These are phyloP conservation scores for Phalaenopsis hybrid DNA, from an alignment of 116 monocot genomes.

Conservation along the genomic window DNA sequence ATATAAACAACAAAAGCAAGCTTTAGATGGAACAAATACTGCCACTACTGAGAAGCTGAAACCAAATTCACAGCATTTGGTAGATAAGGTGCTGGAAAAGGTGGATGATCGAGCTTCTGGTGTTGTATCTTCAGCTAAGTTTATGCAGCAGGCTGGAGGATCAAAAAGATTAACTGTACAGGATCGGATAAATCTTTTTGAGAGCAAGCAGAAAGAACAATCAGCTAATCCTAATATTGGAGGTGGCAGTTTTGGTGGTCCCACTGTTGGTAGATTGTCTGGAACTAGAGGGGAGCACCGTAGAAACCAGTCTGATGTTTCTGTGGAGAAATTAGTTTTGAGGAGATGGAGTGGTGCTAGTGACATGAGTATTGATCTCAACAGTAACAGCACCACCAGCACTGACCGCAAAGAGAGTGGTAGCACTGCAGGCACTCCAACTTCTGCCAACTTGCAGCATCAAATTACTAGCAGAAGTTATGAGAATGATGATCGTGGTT, in stretches of 20 bases:
- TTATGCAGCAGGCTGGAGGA: conserved; percentile 18
- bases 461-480: conserved; percentile 23
- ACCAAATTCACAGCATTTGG: neutral
- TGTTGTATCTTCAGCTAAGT: conserved; percentile 16
- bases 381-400: conserved; percentile 31
- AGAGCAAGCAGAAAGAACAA: conserved; percentile 84
- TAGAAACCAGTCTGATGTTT: conserved; percentile 66
- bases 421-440: conserved; percentile 31
- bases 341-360: conserved; percentile 97
- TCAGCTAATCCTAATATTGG: conserved; percentile 18
- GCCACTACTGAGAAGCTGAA: conserved; percentile 11
- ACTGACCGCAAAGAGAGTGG: conserved; percentile 46
- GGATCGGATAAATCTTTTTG: conserved; percentile 92
- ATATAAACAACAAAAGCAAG: neutral
- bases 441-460: conserved; percentile 35
- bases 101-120: conserved; percentile 18
- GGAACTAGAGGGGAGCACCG: conserved; percentile 53
- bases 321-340: conserved; percentile 69
- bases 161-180: conserved; percentile 79
- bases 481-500: conserved; percentile 11
- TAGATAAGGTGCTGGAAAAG: conserved; percentile 17
- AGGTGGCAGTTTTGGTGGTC: conserved; percentile 18
- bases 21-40: neutral
- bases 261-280: conserved; percentile 25
- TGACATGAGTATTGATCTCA: conserved; percentile 91